phyloP scores from a whole-genome alignment of 2,329 filamentous ascomycete genomes.

The Beauveria rudraprayagi region DNA sequence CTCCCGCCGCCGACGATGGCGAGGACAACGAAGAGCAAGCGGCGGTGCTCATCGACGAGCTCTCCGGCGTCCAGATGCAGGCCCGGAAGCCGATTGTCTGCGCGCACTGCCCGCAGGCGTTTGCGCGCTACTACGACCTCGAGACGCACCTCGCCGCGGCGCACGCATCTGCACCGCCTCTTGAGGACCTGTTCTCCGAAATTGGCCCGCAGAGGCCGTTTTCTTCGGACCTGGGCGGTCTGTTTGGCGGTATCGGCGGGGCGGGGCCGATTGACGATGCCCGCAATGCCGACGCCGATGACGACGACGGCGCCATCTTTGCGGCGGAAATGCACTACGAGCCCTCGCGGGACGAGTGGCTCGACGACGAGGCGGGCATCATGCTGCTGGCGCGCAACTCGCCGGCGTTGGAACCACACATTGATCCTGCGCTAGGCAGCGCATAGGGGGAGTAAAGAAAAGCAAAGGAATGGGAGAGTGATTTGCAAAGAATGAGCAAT shows the following conservation, averaged over 20 bases:
- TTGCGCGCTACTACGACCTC: slow-evolving; percentile 43
- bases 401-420: slow-evolving; percentile 17
- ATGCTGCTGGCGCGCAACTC: slow-evolving; percentile 28
- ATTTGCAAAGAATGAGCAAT: too few species aligned
- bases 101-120: slow-evolving; percentile 36
- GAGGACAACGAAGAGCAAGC: slow-evolving; percentile 6
- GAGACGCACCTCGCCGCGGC: slow-evolving; percentile 34
- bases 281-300: slow-evolving; percentile 16
- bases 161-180: slow-evolving; percentile 18
- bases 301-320: slow-evolving; percentile 19
- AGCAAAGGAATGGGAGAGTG: too few species aligned
- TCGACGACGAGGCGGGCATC: slow-evolving; percentile 36
- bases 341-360: slow-evolving; percentile 32
- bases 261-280: not conserved
- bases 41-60: slow-evolving; percentile 31
- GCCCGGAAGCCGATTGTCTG: slow-evolving; percentile 38
- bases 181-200: slow-evolving; percentile 14
- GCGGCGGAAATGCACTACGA: slow-evolving; percentile 26
- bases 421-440: slow-evolving; percentile 26
- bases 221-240: slow-evolving; percentile 9
- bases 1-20: not conserved
- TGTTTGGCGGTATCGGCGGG: slow-evolving; percentile 17
- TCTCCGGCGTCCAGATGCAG: slow-evolving; percentile 33
- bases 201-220: slow-evolving; percentile 11
- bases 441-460: not conserved